Evolutionary conservation across 108 stramenopile species (phyloP), one percentile per base, ranked within the genome.

Genomic region (Nitzschia palea): DNA sequence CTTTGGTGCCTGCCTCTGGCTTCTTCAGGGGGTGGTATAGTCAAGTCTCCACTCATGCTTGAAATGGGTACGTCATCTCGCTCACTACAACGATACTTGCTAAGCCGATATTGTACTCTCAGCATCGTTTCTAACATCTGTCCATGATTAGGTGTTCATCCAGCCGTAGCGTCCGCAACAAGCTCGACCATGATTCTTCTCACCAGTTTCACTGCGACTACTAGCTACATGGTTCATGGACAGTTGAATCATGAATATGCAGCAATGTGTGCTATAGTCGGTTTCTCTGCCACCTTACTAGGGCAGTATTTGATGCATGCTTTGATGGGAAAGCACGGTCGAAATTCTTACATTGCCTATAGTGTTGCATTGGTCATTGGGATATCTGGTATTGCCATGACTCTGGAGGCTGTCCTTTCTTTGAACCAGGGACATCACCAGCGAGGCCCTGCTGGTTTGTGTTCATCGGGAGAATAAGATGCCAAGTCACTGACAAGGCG

Each of bases 31-130:
- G 91, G 95, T 14, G 95, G 92, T 8, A 93, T 96, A 44, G 84
- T 96, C 20, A 94, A 94, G 71, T 92, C 91, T 6, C 94, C 94
- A 1, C 79, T 93, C n/a, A 91, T 95, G 91, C 79, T 94, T 25
- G 88, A 85, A 35, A 14, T 63, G 18, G 45, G 50, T 51, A 51
- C 8, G 50, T 51, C 37, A 30, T n/a, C n/a, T n/a, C n/a, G 55
- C 26, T 23, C n/a, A 20, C 50, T 8, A 22, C 50, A n/a, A 51
- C 9, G 23, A 20, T 8, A 51, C 50, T 8, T 20, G n/a, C 18
- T 22, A 8, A 10, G 6, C 8, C 20, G 50, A 51, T 23, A 8
- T 51, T 51, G 26, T 14, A 55, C 28, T 14, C 28, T 8, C 28
- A 4, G 5, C 55, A 9, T 28, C 15, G 8, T 5, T 31, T 17